Percentiles rank a stretch among this genome's conserved stretches.
Evolutionary conservation across 1,284 basidiomycete genomes (phyloP).

Genomic region (Porogramme epimiltina): DNA sequence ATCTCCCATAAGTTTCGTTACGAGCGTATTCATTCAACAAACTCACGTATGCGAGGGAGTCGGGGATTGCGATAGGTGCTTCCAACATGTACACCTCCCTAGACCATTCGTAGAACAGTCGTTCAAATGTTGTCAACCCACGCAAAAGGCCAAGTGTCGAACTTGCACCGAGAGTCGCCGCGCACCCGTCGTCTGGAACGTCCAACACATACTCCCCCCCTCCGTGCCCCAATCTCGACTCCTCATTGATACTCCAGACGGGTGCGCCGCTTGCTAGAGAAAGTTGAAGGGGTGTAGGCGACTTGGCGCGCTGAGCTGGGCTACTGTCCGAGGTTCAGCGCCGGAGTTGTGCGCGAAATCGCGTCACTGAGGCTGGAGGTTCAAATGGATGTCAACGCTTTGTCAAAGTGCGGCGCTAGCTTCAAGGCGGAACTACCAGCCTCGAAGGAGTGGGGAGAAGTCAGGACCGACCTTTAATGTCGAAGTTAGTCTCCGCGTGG

Average conservation of each 20-base stretch:
- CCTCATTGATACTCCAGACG: slow-evolving; percentile 46
- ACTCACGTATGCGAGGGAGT: slow-evolving; percentile 63
- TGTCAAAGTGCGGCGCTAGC: slow-evolving; percentile 47
- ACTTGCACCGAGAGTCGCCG: slow-evolving; percentile 63
- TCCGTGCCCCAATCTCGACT: slow-evolving; percentile 57
- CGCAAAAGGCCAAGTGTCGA: slow-evolving; percentile 78
- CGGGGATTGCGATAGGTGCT: slow-evolving; percentile 64
- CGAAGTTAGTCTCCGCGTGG: slow-evolving; percentile 5
- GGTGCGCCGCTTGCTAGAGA: slow-evolving; percentile 36
- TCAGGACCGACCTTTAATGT: slow-evolving; percentile 36
- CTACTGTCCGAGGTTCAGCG: slow-evolving; percentile 38
- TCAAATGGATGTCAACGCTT: slow-evolving; percentile 40
- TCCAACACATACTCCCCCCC: slow-evolving; percentile 71
- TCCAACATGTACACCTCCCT: slow-evolving; percentile 56
- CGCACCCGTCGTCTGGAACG: slow-evolving; percentile 59
- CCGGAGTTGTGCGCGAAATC: slow-evolving; percentile 39
- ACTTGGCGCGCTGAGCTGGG: slow-evolving; percentile 30
- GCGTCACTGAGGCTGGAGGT: slow-evolving; percentile 40
- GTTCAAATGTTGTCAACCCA: slow-evolving; percentile 86
- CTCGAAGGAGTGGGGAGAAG: slow-evolving; percentile 53
- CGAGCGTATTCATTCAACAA: neutral
- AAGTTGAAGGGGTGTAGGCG: slow-evolving; percentile 37
- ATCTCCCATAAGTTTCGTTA: neutral
- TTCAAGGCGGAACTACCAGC: slow-evolving; percentile 53
- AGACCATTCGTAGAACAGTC: slow-evolving; percentile 68